Evolutionary conservation across 345 rosid genomes (phyloP).

Genomic region (Cardamine resedifolia): DNA sequence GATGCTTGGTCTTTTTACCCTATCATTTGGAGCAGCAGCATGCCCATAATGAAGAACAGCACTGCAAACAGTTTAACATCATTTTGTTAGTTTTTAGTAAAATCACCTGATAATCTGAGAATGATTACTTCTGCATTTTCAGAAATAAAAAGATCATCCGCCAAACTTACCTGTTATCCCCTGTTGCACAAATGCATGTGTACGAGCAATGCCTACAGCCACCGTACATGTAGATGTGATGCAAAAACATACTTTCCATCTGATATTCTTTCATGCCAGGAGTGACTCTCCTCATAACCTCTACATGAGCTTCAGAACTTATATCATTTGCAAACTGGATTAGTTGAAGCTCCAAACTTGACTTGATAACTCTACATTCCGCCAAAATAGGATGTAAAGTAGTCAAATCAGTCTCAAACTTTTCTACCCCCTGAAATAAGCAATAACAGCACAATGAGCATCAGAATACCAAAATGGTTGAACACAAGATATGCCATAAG

Average conservation of each 20-base stretch:
- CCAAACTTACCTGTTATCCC: constrained; percentile 71
- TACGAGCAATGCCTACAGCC: constrained; percentile 96
- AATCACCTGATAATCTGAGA: not conserved
- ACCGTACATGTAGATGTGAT: constrained; percentile 90
- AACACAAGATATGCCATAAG: constrained; percentile 1
- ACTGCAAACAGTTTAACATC: constrained; percentile 42
- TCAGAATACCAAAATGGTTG: constrained; percentile 3
- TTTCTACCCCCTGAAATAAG: constrained; percentile 66
- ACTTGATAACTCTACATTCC: constrained; percentile 89
- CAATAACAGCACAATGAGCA: not conserved
- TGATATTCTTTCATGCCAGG: constrained; percentile 87
- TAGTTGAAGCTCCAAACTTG: constrained; percentile 74
- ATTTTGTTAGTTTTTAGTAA: not conserved
- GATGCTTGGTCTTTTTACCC: constrained; percentile 51
- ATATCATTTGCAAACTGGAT: constrained; percentile 94
- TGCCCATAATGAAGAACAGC: constrained; percentile 97
- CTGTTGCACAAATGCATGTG: constrained; percentile 95
- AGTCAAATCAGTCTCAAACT: constrained; percentile 64
- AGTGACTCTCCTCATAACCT: constrained; percentile 80
- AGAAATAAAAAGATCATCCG: not conserved
- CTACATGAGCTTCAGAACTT: constrained; percentile 94
- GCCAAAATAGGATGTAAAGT: constrained; percentile 85
- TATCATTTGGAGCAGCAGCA: constrained; percentile 98
- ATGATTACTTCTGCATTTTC: not conserved
- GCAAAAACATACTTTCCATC: constrained; percentile 91